Base-by-base conservation (phyloP, 202 grass and related monocot genomes). In the Tripidium arundinaceum region DNA sequence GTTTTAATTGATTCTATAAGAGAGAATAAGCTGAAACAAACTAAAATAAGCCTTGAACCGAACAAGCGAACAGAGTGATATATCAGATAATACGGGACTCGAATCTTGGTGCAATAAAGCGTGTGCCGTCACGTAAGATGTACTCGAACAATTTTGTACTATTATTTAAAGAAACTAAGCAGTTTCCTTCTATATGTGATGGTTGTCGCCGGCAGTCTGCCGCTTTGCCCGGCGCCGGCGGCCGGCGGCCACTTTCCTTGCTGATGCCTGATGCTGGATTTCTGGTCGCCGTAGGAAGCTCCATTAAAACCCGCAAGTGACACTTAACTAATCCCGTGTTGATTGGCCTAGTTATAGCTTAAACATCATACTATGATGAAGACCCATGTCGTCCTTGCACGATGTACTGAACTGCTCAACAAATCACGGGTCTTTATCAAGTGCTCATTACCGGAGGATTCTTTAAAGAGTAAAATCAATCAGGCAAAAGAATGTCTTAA, bases 271-370 rank as follows among this genome's bases (percentile, higher is more conserved):
- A 68, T 27, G 79, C 43, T 67, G 62, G 21, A 46, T 25, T 73
- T 31, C 28, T 79, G 76, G 62, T 47, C 27, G 79, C 28, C 0
- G 39, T 55, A 62, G 8, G 67, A 54, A 71, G 79, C 28, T 26
- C 39, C 19, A 72, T 72, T 62, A 12, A 63, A 72, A 73, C 26
- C 79, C 55, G 57, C 68, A 36, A 81, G 57, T 62, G 68, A 4
- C 57, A 21, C 22, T 65, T 52, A 70, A 54, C 42, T 38, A 74
- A 75, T 40, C 59, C 15, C 3, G 7, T 22, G 70, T 11, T 42
- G 34, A 69, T 83, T 83, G 28, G 50, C 4, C 34, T 55, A 22
- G 70, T 19, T 49, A 19, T 65, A 55, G 70, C 28, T 16, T 42
- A 75, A 31, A n/a, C 22, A 50, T 29, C 11, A 37, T 37, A 66